Conservation (phyloP, 768 basidiomycete species). For the Dioszegia hungarica region DNA sequence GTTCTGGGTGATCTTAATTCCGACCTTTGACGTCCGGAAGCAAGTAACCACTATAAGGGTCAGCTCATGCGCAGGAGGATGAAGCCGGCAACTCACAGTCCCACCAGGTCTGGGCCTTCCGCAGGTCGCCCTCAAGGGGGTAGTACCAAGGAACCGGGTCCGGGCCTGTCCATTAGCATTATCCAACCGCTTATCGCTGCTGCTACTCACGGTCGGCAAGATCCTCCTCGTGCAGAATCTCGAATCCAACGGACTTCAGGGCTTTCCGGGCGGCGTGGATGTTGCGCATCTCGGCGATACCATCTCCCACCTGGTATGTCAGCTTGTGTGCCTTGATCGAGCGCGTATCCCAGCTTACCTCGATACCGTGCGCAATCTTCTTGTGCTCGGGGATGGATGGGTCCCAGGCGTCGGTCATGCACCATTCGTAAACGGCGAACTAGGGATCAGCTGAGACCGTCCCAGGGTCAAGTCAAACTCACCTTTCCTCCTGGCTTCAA, state of each 20-base stretch:
- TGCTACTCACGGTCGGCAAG: conserved; percentile 67
- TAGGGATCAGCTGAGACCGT: conserved; percentile 40
- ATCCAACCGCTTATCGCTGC: not conserved
- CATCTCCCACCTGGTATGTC: conserved; percentile 66
- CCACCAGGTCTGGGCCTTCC: conserved; percentile 89
- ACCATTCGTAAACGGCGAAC: conserved; percentile 99
- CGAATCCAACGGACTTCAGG: conserved; percentile 74
- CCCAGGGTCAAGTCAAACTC: conserved; percentile 48
- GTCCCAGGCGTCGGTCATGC: conserved; percentile 93
- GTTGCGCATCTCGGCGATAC: conserved; percentile 95
- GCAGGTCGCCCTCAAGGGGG: conserved; percentile 87
- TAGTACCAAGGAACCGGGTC: conserved; percentile 77
- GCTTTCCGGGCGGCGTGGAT: conserved; percentile 67
- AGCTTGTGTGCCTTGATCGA: not conserved
- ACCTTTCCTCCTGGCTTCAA: conserved; percentile 94
- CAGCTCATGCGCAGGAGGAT: not conserved
- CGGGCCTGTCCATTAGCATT: conserved; percentile 20
- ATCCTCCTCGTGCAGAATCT: conserved; percentile 86
- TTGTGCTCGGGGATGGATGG: conserved; percentile 77
- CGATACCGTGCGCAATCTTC: conserved; percentile 81
- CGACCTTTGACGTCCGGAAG: conserved; percentile 85
- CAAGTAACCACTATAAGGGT: conserved; percentile 43
- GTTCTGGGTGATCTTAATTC: conserved; percentile 76
- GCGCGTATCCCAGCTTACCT: conserved; percentile 47
- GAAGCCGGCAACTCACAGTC: conserved; percentile 54